Evolutionary conservation across 1,284 basidiomycete species (phyloP), one percentile per base, ranked within the genome.

Genomic region (Apiotrichum brassicae): DNA sequence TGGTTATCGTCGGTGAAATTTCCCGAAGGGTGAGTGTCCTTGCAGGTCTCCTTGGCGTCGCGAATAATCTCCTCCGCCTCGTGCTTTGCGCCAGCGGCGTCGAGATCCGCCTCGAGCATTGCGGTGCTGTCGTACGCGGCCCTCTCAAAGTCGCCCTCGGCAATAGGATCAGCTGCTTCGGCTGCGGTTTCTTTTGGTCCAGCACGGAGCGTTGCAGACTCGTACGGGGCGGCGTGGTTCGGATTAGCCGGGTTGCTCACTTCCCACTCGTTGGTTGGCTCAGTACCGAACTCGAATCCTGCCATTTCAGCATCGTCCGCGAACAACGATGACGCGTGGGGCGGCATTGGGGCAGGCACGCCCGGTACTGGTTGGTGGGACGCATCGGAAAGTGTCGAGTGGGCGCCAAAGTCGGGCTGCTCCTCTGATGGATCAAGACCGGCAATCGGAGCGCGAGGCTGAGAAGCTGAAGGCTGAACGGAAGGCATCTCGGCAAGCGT

Each of bases 391-490:
- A 13, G 43, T 6, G 25, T 34, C 37, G 37, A 46, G 39, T 46
- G 49, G n/a, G 26, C 23, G 25, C 49, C 49, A 38, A 51, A 51
- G 48, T 51, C 47, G 28, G 46, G 54, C 26, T 46, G 49, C 35
- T 46, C 49, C 30, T 51, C 48, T n/a, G n/a, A n/a, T n/a, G n/a
- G n/a, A n/a, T n/a, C n/a, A n/a, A n/a, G n/a, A n/a, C n/a, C n/a
- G n/a, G n/a, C n/a, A n/a, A n/a, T n/a, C n/a, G n/a, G n/a, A n/a
- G n/a, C n/a, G n/a, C n/a, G n/a, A n/a, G n/a, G n/a, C n/a, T n/a
- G n/a, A n/a, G n/a, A n/a, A n/a, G n/a, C n/a, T n/a, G n/a, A n/a
- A n/a, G n/a, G n/a, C n/a, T n/a, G n/a, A n/a, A n/a, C n/a, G n/a
- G n/a, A n/a, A n/a, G n/a, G n/a, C n/a, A n/a, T n/a, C n/a, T n/a